These are phyloP conservation scores for Amauroascus niger DNA, from an alignment of 2,329 filamentous ascomycete species.

Conservation along the genomic window DNA sequence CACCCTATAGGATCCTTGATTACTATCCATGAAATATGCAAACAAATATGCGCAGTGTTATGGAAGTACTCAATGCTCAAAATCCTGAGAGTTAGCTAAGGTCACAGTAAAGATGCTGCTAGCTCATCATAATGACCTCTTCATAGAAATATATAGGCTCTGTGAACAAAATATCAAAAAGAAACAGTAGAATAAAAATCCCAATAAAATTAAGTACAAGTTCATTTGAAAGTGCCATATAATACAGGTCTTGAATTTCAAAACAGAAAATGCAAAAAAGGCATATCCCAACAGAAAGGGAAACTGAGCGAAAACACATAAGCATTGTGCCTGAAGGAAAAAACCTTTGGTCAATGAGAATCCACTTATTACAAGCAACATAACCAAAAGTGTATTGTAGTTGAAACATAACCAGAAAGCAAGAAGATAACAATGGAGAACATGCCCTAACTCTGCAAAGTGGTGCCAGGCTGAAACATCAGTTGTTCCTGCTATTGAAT, in stretches of 20 bases:
- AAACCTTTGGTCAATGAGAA: background rate
- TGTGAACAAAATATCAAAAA: background rate
- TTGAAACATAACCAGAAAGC: background rate
- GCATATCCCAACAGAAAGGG: background rate
- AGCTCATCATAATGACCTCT: too few relatives aligned
- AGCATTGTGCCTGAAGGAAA: background rate
- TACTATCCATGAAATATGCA: too few relatives aligned
- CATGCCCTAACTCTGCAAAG: background rate
- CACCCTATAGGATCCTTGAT: too few relatives aligned
- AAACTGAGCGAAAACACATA: background rate
- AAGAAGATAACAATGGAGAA: background rate
- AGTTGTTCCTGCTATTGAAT: background rate
- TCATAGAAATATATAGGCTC: background rate
- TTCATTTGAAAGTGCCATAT: background rate
- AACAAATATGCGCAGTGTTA: background rate
- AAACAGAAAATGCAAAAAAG: background rate
- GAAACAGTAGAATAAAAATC: background rate
- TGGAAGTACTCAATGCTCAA: background rate
- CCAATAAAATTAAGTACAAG: background rate
- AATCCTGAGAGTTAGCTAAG: too few relatives aligned
- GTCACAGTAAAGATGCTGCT: too few relatives aligned
- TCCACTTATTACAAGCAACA: background rate
- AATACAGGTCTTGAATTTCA: conserved; percentile 7
- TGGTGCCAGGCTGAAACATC: background rate
- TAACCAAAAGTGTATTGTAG: background rate